Conservation (phyloP, 1,139 yeast genomes). For the Fermentozyma sake region DNA sequence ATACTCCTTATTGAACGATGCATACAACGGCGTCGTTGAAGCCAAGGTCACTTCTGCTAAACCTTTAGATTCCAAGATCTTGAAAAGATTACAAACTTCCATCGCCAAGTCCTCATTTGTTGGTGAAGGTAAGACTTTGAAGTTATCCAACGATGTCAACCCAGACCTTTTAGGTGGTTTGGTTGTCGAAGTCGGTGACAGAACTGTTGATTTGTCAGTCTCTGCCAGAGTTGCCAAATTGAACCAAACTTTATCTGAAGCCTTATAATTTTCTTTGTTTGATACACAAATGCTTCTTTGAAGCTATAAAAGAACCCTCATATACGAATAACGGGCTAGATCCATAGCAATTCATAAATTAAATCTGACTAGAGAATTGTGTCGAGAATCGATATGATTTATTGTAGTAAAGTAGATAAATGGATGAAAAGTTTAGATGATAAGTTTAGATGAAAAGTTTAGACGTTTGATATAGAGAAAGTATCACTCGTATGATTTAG, state of each 20-base stretch:
- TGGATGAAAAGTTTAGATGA: too few relatives aligned
- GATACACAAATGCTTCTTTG: too few relatives aligned
- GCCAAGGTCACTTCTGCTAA: conserved; percentile 89
- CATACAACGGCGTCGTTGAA: conserved; percentile 87
- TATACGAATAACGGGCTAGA: too few relatives aligned
- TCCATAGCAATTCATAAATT: too few relatives aligned
- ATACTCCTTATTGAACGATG: conserved; percentile 77
- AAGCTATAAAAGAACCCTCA: not conserved
- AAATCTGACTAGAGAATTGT: too few relatives aligned
- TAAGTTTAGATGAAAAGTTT: too few relatives aligned
- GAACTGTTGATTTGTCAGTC: conserved; percentile 90
- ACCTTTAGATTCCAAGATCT: conserved; percentile 77
- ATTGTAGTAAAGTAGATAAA: too few relatives aligned
- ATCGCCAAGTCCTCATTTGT: conserved; percentile 76
- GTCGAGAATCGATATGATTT: too few relatives aligned
- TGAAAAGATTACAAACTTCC: conserved; percentile 76
- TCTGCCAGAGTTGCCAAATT: conserved; percentile 80
- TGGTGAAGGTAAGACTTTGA: conserved; percentile 81
- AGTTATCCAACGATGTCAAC: conserved; percentile 76
- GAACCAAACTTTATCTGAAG: conserved; percentile 83
- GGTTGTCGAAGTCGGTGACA: conserved; percentile 94
- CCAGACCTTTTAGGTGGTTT: conserved; percentile 95
- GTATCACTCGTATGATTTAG: too few relatives aligned
- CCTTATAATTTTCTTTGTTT: conserved; percentile 53
- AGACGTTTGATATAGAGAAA: too few relatives aligned